phyloP scores from a whole-genome alignment of 768 basidiomycete genomes.

The Podaxis mareebaensis region DNA sequence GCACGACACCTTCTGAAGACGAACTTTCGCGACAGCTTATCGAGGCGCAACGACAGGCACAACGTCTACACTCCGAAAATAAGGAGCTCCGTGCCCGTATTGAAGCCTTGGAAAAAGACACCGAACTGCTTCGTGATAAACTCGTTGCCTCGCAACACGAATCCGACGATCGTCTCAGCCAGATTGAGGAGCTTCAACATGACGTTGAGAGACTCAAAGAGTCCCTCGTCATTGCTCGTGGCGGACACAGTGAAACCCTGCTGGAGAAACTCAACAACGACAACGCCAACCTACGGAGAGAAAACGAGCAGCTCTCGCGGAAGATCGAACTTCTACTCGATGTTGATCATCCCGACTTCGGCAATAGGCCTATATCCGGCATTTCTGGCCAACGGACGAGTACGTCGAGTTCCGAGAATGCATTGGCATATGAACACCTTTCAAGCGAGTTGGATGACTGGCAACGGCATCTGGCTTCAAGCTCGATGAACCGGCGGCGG shows the following conservation, averaged over 20 bases:
- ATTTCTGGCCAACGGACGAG: conserved; percentile 61
- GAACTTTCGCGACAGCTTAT: conserved; percentile 75
- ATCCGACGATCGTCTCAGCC: conserved; percentile 72
- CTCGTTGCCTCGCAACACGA: conserved; percentile 74
- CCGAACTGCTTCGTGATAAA: conserved; percentile 68
- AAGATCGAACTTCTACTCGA: conserved; percentile 89
- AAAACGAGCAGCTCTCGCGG: conserved; percentile 88
- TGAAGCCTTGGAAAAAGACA: conserved; percentile 72
- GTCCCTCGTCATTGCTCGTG: conserved; percentile 71
- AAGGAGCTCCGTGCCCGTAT: conserved; percentile 74
- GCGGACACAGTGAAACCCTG: conserved; percentile 73
- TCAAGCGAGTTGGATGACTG: conserved; percentile 84
- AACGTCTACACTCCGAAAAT: conserved; percentile 72
- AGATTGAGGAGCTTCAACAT: conserved; percentile 78
- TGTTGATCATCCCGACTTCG: conserved; percentile 76
- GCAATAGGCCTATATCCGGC: conserved; percentile 61
- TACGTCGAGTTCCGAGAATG: conserved; percentile 82
- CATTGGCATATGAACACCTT: conserved; percentile 71
- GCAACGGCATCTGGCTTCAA: conserved; percentile 76
- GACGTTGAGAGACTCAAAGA: conserved; percentile 78
- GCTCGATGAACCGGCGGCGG: conserved; percentile 73
- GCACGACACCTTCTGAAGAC: conserved; percentile 75
- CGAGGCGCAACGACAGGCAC: conserved; percentile 77
- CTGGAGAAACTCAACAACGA: conserved; percentile 83
- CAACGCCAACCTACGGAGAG: conserved; percentile 74